Conservation (phyloP, 2,329 filamentous ascomycete species). For the Xylaria sp. region DNA sequence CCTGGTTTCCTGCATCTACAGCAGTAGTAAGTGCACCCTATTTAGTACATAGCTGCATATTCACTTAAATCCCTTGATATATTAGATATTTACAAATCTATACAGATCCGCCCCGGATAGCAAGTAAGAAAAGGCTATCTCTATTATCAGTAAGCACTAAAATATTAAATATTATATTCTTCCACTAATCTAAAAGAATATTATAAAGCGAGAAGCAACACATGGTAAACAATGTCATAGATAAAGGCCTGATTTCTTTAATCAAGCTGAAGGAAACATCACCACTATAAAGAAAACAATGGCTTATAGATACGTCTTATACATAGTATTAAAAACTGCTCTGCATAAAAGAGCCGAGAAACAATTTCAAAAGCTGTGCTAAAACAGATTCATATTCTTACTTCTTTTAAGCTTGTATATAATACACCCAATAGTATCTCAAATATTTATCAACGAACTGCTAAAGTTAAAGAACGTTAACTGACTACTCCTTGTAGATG, state of each 20-base stretch:
- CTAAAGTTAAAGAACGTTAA: neutral
- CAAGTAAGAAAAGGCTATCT: neutral
- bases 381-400: neutral
- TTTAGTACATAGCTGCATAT: neutral
- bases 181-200: slow-evolving; percentile 16
- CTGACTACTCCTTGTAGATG: neutral
- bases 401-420: slow-evolving; percentile 1
- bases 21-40: slow-evolving; percentile 1
- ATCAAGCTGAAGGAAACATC: too few relatives aligned
- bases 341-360: slow-evolving; percentile 8
- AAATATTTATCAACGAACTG: neutral
- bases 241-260: too few relatives aligned
- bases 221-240: neutral
- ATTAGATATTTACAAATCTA: slow-evolving; percentile 9
- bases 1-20: neutral
- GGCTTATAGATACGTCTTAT: neutral
- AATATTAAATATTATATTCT: neutral
- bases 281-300: too few relatives aligned
- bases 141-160: neutral
- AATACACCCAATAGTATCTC: neutral
- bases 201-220: neutral
- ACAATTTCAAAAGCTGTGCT: slow-evolving; percentile 6
- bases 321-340: neutral
- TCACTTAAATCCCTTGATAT: neutral
- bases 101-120: neutral